Evolutionary conservation across 2,329 filamentous ascomycete genomes (phyloP).

Genomic region (Nothopassalora personata): DNA sequence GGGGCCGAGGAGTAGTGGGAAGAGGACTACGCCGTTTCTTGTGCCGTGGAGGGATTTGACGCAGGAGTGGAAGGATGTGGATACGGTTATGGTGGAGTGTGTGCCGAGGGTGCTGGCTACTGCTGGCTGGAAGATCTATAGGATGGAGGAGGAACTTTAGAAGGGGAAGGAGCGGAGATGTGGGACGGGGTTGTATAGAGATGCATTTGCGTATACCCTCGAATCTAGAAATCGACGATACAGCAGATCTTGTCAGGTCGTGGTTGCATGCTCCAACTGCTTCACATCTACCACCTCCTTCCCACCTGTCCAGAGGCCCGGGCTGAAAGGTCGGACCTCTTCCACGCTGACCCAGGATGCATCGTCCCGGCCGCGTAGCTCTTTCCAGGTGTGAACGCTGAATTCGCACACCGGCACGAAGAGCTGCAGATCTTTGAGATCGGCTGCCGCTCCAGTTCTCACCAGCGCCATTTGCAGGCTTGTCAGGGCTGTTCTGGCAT

Average conservation of each 20-base stretch:
- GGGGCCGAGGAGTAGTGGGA: constrained; percentile 29
- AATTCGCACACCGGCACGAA: constrained; percentile 18
- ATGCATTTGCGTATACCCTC: not conserved
- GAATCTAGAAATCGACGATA: not conserved
- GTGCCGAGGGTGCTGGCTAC: constrained; percentile 29
- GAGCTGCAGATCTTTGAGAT: constrained; percentile 11
- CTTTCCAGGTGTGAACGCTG: constrained; percentile 15
- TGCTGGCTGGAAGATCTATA: constrained; percentile 32
- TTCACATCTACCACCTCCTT: not conserved
- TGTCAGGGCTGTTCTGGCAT: constrained; percentile 11
- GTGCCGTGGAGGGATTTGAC: constrained; percentile 33
- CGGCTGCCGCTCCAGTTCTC: constrained; percentile 5
- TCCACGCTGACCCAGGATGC: constrained; percentile 13
- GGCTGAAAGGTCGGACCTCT: not conserved
- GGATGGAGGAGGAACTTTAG: constrained; percentile 23
- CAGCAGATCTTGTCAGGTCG: too few relatives aligned
- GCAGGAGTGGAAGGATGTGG: constrained; percentile 33
- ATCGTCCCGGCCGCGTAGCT: constrained; percentile 11
- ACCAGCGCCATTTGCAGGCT: constrained; percentile 4
- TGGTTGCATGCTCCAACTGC: not conserved
- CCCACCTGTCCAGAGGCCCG: not conserved
- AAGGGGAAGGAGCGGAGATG: not conserved
- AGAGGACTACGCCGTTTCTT: constrained; percentile 33
- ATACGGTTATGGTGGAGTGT: constrained; percentile 35
- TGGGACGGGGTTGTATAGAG: not conserved